Evolutionary conservation across 176 grass and related monocot genomes (phyloP).

Genomic region (sorghum (Sorghum bicolor)): Sorghum_bicolor_NCBIv3 NC_012873.2:66885001-66885500

Average conservation of each 20-base stretch:
- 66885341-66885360: background rate
- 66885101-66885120: constrained; percentile 61
- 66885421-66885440: background rate
- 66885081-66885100: constrained; percentile 76
- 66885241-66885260: constrained; percentile 93
- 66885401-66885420: background rate
- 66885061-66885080: constrained; percentile 74
- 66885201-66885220: constrained; percentile 77
- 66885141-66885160: background rate
- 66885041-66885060: constrained; percentile 94
- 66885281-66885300: constrained; percentile 80
- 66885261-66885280: constrained; percentile 69
- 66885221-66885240: constrained; percentile 77
- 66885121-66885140: background rate
- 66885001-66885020: background rate
- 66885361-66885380: background rate
- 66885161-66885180: background rate
- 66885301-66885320: constrained; percentile 1
- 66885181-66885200: constrained; percentile 50
- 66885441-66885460: background rate
- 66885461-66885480: background rate
- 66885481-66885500: background rate
- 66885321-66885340: background rate
- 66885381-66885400: background rate
- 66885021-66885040: constrained; percentile 88